Evolutionary conservation across 352 stramenopile species (phyloP).

Genomic region (Halophytophthora polymorphica): DNA sequence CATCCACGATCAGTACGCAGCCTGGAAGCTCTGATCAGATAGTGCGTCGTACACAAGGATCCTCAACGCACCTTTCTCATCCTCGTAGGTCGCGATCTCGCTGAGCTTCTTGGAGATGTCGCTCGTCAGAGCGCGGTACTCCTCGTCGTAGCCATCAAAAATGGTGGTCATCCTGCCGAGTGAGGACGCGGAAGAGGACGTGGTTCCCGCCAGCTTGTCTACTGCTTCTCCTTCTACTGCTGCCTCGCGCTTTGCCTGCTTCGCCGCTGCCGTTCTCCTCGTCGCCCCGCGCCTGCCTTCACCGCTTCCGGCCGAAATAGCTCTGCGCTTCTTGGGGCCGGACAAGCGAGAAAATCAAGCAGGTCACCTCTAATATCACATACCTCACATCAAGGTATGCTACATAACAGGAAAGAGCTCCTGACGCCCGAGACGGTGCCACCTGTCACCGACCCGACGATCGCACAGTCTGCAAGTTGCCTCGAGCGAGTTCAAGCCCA

Average conservation of each 20-base stretch:
- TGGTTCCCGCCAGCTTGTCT: constrained; percentile 9
- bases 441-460: no score
- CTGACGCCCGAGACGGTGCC: no score
- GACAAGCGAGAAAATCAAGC: background rate
- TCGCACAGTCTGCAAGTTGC: constrained; percentile 28
- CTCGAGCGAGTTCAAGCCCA: constrained; percentile 2
- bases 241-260: no score
- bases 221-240: background rate
- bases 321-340: background rate
- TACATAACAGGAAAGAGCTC: no score
- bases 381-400: background rate
- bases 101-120: constrained; percentile 89
- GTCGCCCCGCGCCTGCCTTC: no score
- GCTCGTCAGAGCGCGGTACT: constrained; percentile 79
- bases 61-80: constrained; percentile 53
- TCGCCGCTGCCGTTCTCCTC: background rate
- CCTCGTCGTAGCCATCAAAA: constrained; percentile 88
- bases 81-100: constrained; percentile 83
- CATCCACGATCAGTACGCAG: background rate
- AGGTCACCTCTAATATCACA: no score
- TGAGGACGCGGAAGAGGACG: background rate
- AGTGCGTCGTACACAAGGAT: background rate
- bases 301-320: background rate
- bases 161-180: constrained; percentile 76
- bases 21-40: background rate